Percentiles rank a stretch among this genome's conserved stretches.
These are phyloP conservation scores for Erythrophleum fordii DNA, from an alignment of 306 rosid genomes.

Conservation along the genomic window DNA sequence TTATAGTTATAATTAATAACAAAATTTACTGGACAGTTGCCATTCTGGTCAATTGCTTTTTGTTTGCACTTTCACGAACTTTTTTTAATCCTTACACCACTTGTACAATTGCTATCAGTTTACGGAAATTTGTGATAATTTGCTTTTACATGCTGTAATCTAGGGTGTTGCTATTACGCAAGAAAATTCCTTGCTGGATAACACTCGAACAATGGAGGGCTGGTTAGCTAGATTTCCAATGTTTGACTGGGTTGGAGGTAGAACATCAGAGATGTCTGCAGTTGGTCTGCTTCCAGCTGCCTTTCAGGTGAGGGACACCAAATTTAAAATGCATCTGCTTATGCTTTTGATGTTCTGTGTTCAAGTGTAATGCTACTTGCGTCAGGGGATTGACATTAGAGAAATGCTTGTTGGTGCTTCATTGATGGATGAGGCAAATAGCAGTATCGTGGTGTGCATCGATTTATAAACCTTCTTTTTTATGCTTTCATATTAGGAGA, in stretches of 20 bases:
- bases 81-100: constrained; percentile 18
- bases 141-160: constrained; percentile 23
- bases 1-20: background rate
- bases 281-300: constrained; percentile 99
- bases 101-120: constrained; percentile 24
- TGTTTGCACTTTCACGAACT: background rate
- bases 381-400: constrained; percentile 82
- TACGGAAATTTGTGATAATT: constrained; percentile 17
- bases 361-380: constrained; percentile 38
- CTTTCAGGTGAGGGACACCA: constrained; percentile 68
- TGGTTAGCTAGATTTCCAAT: constrained; percentile 97
- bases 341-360: constrained; percentile 22
- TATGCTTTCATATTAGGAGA: constrained; percentile 28
- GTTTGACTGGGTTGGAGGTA: constrained; percentile 99
- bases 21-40: background rate
- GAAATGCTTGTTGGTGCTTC: constrained; percentile 91
- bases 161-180: constrained; percentile 97
- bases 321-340: constrained; percentile 28
- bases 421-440: constrained; percentile 84
- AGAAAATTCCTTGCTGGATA: constrained; percentile 86
- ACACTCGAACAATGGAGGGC: constrained; percentile 93
- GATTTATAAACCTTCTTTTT: constrained; percentile 22
- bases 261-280: constrained; percentile 96
- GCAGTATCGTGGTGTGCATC: constrained; percentile 69
- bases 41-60: constrained; percentile 10